Percentiles rank a stretch among this genome's conserved stretches.
Evolutionary conservation across 768 basidiomycete species (phyloP).

Genomic region (Tylopilus plumbeoviolaceoides): DNA sequence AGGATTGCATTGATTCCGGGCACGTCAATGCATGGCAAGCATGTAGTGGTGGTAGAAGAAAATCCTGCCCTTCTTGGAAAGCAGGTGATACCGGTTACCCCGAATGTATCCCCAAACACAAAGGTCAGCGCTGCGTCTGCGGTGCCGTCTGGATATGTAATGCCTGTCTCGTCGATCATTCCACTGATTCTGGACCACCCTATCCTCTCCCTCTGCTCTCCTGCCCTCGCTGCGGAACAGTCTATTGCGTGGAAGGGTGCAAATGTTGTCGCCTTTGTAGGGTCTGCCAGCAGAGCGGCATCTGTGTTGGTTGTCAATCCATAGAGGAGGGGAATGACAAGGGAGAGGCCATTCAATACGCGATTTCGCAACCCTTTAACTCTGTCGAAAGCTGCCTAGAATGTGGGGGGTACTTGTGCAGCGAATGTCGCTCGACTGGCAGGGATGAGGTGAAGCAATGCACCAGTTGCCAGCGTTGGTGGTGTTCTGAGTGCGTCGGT

Average conservation of each 20-base stretch:
- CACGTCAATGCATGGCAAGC: background rate
- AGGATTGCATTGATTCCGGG: background rate
- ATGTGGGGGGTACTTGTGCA: background rate
- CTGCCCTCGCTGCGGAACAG: background rate
- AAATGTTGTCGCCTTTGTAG: background rate
- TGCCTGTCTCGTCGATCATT: background rate
- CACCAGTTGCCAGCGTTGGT: background rate
- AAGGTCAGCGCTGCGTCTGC: background rate
- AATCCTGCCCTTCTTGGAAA: background rate
- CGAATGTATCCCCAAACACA: background rate
- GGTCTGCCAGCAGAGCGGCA: background rate
- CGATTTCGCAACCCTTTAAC: no score
- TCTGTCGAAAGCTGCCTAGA: no score
- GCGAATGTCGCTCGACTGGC: background rate
- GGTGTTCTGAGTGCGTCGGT: background rate
- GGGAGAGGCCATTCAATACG: no score
- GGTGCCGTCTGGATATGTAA: background rate
- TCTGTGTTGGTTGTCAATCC: background rate
- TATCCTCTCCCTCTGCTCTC: background rate
- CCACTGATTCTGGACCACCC: background rate
- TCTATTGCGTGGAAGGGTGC: background rate
- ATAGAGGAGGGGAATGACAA: background rate
- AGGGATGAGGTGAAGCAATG: background rate
- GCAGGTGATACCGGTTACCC: background rate
- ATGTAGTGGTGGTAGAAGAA: background rate